Base-by-base conservation (phyloP, 495 filamentous ascomycete species). In the Parmelia sp. region DNA sequence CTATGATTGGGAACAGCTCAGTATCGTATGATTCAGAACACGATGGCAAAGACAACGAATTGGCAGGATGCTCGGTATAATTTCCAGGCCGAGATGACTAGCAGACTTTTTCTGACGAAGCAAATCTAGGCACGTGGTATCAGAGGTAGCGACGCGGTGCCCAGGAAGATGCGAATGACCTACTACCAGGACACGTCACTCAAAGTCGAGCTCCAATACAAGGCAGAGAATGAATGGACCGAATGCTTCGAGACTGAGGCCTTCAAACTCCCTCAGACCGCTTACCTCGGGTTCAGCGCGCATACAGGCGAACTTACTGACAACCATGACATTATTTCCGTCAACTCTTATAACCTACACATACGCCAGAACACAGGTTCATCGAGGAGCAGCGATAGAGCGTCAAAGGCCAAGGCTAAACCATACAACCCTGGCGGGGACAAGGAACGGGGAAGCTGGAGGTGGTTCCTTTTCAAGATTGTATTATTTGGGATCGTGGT, bases 171-270 rank as follows among this genome's bases (percentile, higher is more conserved):
- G 61, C 86, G 84, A 64, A 78, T 99, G 66, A 97, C 92, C 45
- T 97, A 97, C 81, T 96, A 96, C 80, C 90, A 96, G 76, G 95
- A 99, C 76, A 90, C 93, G 74, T 89, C 87, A 60, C 79, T 98
- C 67, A 91, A 89, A 67, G 84, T 97, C 66, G 92, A 97, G 67
- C 79, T 99, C 56, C 89, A 93, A 76, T 97, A 97, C 82, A 97
- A 96, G 80, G 77, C 78, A 53, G 90, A 93, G 70, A 86, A 86
- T 67, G 83, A 89, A 68, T 99, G 95, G 95, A 86, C 85, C 61
- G 80, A 88, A 35, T 99, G 95, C 81, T 97, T 97, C 79, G 87
- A 88, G 51, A 78, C 77, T 71, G 83, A 86, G 69, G 80, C 83
- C 8, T 86, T 91, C 66, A 86, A 88, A 68, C 88, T 99, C 63